These are phyloP conservation scores for Nepenthes mirabilis DNA, from an alignment of 148 eudicot species.

Conservation along the genomic window DNA sequence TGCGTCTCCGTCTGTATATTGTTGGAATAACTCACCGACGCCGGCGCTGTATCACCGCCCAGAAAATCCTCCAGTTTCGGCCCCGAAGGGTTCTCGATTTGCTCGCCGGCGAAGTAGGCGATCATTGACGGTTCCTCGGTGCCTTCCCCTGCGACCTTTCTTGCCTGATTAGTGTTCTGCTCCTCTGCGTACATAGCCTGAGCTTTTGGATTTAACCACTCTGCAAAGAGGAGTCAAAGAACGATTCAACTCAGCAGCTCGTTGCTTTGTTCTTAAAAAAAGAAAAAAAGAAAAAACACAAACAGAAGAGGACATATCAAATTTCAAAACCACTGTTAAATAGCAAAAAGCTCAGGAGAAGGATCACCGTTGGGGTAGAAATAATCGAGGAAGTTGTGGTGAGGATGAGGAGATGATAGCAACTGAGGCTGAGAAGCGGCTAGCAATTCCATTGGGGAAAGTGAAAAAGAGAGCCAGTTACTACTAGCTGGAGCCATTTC, in stretches of 20 bases:
- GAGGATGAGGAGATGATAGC: conserved; percentile 8
- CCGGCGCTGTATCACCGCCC: conserved; percentile 35
- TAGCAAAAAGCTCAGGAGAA: too few relatives aligned
- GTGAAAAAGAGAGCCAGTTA: conserved; percentile 50
- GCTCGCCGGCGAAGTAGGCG: too few relatives aligned
- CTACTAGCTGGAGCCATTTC: conserved; percentile 39
- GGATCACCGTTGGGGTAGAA: conserved; percentile 1
- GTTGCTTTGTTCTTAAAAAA: too few relatives aligned
- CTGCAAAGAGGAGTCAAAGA: not conserved
- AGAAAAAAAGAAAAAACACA: too few relatives aligned
- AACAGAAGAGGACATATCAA: too few relatives aligned
- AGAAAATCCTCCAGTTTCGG: conserved; percentile 78
- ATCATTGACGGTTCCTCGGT: conserved; percentile 5
- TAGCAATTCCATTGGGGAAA: conserved; percentile 46
- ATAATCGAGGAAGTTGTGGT: conserved; percentile 18
- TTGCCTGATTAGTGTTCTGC: too few relatives aligned
- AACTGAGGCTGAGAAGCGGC: conserved; percentile 17
- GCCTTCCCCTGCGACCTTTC: too few relatives aligned
- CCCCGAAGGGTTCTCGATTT: conserved; percentile 12
- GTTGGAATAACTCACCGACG: conserved; percentile 13
- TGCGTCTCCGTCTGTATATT: conserved; percentile 46
- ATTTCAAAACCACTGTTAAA: too few relatives aligned
- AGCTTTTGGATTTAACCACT: not conserved
- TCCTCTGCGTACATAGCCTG: not conserved
- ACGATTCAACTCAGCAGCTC: not conserved